Evolutionary conservation across 1,139 yeast genomes (phyloP), one percentile per base, ranked within the genome.

Genomic region (Yamadazyma jaroonii): DNA sequence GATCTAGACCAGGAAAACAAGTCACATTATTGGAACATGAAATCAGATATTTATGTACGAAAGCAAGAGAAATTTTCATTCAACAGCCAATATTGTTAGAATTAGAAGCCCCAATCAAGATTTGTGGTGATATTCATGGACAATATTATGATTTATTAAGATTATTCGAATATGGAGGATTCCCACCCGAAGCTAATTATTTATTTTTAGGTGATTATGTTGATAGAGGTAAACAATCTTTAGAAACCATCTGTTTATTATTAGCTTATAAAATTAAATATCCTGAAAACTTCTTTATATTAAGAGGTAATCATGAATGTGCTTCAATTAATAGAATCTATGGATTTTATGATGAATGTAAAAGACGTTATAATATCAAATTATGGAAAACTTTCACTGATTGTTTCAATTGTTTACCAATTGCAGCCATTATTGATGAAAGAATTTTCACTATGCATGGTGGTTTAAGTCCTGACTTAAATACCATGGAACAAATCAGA

Each of bases 391-490:
- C 96, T 14, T 92, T 92, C 61, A 89, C 97, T 34, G 97, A 92
- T 67, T 89, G 97, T 67, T 92, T 92, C 75, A 92, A 92, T 74
- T 89, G 97, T 66, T 77, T 92, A 62, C 98, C 98, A 46, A 90
- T 92, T 61, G 97, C 97, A 42, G 97, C 97, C 41, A 90, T 90
- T 53, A 87, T 92, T 52, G 97, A 90, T 62, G 97, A 90, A 63
- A 90, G 90, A 72, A 92, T 92, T 64, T 90, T 92, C 63, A 87
- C 97, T 48, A 89, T 92, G 96, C 98, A 92, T 67, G 98, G 98
- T 54, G 98, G 98, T 43, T 77, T 92, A 53, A 86, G 96, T 25
- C 98, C 98, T 36, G 97, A 90, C 67, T 79, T 92, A 62, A 90
- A 88, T 70, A 81, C 95, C 39, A 88, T 92, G 97, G 97, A 90